These are phyloP conservation scores for Exophiala xenobiotica DNA, from an alignment of 2,329 filamentous ascomycete species.

Conservation along the genomic window DNA sequence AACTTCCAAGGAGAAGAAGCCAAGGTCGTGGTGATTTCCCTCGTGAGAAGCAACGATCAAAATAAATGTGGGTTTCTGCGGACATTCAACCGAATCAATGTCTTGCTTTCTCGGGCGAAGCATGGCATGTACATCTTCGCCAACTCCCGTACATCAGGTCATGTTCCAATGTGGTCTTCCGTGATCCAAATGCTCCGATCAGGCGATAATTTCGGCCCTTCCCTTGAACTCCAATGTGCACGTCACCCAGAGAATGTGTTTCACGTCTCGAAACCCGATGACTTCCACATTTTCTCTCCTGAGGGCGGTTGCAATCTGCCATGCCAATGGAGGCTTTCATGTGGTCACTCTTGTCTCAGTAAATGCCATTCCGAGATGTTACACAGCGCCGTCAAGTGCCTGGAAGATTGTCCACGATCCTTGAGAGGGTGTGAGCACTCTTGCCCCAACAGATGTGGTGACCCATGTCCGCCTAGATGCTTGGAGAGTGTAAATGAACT, in stretches of 20 bases:
- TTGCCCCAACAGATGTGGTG: constrained; percentile 44
- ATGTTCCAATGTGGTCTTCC: constrained; percentile 62
- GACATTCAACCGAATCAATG: constrained; percentile 60
- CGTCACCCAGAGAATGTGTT: constrained; percentile 58
- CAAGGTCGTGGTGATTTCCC: constrained; percentile 64
- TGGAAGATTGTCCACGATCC: constrained; percentile 40
- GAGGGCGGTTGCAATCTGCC: constrained; percentile 61
- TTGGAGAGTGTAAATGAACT: background rate
- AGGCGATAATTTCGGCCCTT: constrained; percentile 49
- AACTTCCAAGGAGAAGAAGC: constrained; percentile 79
- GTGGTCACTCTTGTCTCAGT: constrained; percentile 46
- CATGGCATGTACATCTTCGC: constrained; percentile 65
- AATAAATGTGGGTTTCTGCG: constrained; percentile 65
- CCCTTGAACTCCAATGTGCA: constrained; percentile 58
- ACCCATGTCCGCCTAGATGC: constrained; percentile 37
- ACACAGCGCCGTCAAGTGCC: constrained; percentile 44
- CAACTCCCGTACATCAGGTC: constrained; percentile 29
- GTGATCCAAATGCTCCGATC: constrained; percentile 55
- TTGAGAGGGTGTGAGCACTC: constrained; percentile 42
- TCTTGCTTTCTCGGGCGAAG: constrained; percentile 61
- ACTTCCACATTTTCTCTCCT: constrained; percentile 57
- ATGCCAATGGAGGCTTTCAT: constrained; percentile 48
- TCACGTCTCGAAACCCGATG: constrained; percentile 53
- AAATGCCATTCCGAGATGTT: constrained; percentile 48
- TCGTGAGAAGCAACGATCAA: constrained; percentile 66